These are phyloP conservation scores for Podospora comata DNA, from an alignment of 495 filamentous ascomycete genomes.

Conservation along the genomic window DNA sequence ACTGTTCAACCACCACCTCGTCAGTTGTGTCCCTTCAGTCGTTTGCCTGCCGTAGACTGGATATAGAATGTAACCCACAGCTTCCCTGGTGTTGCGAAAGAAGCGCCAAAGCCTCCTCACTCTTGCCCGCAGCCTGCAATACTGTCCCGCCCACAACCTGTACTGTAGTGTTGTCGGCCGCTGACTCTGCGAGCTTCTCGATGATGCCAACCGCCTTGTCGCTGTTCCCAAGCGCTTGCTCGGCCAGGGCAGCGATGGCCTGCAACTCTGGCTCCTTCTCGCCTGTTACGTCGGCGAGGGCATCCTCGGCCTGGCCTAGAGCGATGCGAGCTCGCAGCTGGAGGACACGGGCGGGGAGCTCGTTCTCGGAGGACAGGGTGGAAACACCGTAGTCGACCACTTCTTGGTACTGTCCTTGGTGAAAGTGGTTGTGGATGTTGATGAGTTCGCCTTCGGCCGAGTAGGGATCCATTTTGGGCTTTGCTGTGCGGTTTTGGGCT, in stretches of 20 bases:
- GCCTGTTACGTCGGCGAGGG: constrained; percentile 62
- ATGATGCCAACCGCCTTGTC: constrained; percentile 59
- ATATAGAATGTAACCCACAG: constrained; percentile 54
- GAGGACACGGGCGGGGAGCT: constrained; percentile 72
- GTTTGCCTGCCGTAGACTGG: background rate
- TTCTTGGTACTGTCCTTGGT: constrained; percentile 81
- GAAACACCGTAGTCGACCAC: constrained; percentile 79
- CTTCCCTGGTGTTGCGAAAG: constrained; percentile 81
- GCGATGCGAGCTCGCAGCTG: constrained; percentile 78
- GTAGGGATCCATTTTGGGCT: constrained; percentile 67
- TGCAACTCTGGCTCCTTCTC: constrained; percentile 71
- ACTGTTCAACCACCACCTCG: constrained; percentile 33
- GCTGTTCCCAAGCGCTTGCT: constrained; percentile 57
- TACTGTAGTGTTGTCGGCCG: constrained; percentile 73
- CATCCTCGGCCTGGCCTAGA: constrained; percentile 69
- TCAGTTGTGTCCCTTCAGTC: constrained; percentile 3
- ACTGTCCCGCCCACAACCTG: constrained; percentile 78
- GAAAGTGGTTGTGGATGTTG: constrained; percentile 93
- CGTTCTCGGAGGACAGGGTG: constrained; percentile 71
- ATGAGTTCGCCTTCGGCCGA: constrained; percentile 93
- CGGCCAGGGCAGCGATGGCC: constrained; percentile 75
- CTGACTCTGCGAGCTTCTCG: constrained; percentile 61
- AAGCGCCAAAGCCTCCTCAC: constrained; percentile 77
- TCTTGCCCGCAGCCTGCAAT: constrained; percentile 68
- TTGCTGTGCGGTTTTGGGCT: constrained; percentile 1